Evolutionary conservation across 2,329 filamentous ascomycete genomes (phyloP).

Genomic region (Nothophoma quercina): DNA sequence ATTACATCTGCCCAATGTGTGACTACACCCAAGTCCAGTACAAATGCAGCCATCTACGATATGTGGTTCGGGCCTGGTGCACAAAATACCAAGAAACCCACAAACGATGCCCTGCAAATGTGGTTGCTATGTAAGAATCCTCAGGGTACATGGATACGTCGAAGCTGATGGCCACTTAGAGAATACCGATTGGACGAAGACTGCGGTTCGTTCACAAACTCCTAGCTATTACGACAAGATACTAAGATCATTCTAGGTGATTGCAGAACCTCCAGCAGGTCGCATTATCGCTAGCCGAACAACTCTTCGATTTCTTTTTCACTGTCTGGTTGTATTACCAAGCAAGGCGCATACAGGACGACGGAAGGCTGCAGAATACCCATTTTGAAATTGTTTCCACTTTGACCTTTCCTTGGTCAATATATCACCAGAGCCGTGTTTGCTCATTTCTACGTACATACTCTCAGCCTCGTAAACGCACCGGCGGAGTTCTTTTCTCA

Average conservation of each 20-base stretch:
- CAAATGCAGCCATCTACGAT: conserved; percentile 63
- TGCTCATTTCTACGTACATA: neutral
- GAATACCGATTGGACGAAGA: conserved; percentile 59
- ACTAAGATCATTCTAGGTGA: conserved; percentile 41
- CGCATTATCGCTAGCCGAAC: conserved; percentile 16
- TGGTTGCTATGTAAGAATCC: conserved; percentile 58
- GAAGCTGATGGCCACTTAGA: conserved; percentile 35
- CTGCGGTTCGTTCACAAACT: conserved; percentile 49
- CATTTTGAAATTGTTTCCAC: conserved; percentile 32
- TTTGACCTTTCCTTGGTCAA: conserved; percentile 32
- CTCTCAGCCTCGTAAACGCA: neutral
- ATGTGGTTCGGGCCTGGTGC: conserved; percentile 65
- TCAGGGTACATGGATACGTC: neutral
- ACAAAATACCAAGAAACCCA: conserved; percentile 62
- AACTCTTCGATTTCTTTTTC: conserved; percentile 16
- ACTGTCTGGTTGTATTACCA: conserved; percentile 25
- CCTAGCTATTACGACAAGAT: neutral
- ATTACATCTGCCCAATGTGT: conserved; percentile 55
- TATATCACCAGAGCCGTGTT: conserved; percentile 28
- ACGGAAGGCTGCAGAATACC: conserved; percentile 44
- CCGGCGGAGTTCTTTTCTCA: neutral
- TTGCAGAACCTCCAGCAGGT: conserved; percentile 40
- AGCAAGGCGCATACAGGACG: conserved; percentile 42
- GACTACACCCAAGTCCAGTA: conserved; percentile 68
- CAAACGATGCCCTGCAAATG: conserved; percentile 62